These are phyloP conservation scores for Aspergillus nanangensis DNA, from an alignment of 495 filamentous ascomycete genomes.

Conservation along the genomic window DNA sequence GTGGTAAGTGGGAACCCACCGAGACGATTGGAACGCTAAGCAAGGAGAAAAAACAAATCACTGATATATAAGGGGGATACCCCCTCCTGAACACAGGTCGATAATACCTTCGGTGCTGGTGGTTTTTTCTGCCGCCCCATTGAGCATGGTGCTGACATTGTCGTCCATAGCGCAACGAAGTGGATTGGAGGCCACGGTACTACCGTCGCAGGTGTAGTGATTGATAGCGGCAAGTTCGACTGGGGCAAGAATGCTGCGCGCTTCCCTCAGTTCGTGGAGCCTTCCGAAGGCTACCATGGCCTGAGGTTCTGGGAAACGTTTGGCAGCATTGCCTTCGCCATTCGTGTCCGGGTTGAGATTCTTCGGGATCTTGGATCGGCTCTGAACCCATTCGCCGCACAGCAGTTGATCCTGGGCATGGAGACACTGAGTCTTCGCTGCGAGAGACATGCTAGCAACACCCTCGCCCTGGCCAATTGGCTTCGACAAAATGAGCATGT, in stretches of 20 bases:
- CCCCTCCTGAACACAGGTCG: conserved; percentile 48
- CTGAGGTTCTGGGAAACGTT: conserved; percentile 98
- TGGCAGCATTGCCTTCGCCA: conserved; percentile 76
- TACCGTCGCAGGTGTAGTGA: conserved; percentile 83
- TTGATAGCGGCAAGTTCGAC: conserved; percentile 94
- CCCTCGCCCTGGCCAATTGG: conserved; percentile 77
- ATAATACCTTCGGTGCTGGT: conserved; percentile 97
- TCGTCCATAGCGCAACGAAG: conserved; percentile 95
- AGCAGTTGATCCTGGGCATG: conserved; percentile 84
- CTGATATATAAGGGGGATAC: too few species aligned
- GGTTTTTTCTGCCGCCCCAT: conserved; percentile 89
- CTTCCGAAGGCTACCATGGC: conserved; percentile 89
- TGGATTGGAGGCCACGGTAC: conserved; percentile 99
- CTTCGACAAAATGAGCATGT: conserved; percentile 79
- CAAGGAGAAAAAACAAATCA: too few species aligned
- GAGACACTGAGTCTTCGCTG: conserved; percentile 86
- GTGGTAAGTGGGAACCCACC: conserved; percentile 65
- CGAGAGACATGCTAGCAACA: conserved; percentile 85
- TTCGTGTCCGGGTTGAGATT: conserved; percentile 80
- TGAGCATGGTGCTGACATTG: conserved; percentile 88
- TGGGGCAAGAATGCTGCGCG: conserved; percentile 86
- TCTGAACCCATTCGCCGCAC: conserved; percentile 92
- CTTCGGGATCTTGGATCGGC: conserved; percentile 81
- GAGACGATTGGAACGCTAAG: too few species aligned
- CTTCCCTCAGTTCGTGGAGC: conserved; percentile 93